These are phyloP conservation scores for Pseudocercospora eumusae DNA, from an alignment of 2,329 filamentous ascomycete genomes.

Conservation along the genomic window DNA sequence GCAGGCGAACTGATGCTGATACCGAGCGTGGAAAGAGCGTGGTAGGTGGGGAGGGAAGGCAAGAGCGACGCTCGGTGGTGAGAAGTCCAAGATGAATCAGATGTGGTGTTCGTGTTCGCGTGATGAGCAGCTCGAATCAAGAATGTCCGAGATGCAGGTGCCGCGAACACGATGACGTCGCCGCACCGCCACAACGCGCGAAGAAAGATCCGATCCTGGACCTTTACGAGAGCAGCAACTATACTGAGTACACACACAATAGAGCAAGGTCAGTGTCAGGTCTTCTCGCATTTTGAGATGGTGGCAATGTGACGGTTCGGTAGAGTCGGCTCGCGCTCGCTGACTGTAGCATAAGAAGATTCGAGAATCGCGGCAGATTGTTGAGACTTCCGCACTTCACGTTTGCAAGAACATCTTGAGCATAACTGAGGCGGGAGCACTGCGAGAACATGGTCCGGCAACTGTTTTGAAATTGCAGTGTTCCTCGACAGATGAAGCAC, in stretches of 20 bases:
- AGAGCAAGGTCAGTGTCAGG: neutral
- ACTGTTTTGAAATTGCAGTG: neutral
- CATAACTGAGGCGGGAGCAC: neutral
- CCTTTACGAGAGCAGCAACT: too few species aligned
- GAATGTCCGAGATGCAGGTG: neutral
- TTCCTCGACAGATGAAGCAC: neutral
- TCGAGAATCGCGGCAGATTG: too few species aligned
- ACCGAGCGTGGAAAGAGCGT: neutral
- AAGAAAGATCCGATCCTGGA: neutral
- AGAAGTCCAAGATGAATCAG: neutral
- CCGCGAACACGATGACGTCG: neutral
- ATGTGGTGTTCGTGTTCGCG: neutral
- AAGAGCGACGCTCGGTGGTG: neutral
- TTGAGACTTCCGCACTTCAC: too few species aligned
- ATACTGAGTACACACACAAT: too few species aligned
- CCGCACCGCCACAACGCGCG: neutral
- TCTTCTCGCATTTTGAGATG: neutral
- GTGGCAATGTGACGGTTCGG: slow-evolving; percentile 3
- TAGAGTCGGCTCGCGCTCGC: slow-evolving; percentile 3
- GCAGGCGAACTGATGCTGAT: neutral
- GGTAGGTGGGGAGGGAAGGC: neutral
- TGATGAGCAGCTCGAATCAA: neutral
- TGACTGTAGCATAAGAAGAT: slow-evolving; percentile 6
- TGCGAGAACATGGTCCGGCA: neutral
- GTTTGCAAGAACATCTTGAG: too few species aligned